Conservation (phyloP, 345 rosid genomes). For the Capsella bursapastoris region DNA sequence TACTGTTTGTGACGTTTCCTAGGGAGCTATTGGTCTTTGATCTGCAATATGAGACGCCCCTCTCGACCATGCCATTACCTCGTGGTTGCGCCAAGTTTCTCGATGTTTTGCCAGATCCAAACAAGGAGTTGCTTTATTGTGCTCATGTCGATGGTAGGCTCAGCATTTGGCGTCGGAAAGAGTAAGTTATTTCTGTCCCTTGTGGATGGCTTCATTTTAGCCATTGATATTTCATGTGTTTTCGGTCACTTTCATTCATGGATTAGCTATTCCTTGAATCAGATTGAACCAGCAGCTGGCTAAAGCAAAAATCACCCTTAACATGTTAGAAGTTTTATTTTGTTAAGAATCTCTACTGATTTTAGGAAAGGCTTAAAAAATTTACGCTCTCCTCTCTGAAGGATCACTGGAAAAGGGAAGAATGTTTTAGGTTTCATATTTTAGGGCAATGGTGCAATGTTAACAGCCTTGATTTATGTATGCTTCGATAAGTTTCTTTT, state of each 20-base stretch:
- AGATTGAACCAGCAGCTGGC: not conserved
- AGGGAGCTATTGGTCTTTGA: constrained; percentile 89
- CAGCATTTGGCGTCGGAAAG: constrained; percentile 92
- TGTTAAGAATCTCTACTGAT: not conserved
- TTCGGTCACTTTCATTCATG: constrained; percentile 14
- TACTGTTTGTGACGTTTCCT: constrained; percentile 80
- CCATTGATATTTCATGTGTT: not conserved
- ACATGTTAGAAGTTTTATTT: constrained; percentile 12
- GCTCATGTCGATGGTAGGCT: constrained; percentile 91
- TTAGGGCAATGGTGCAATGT: constrained; percentile 12
- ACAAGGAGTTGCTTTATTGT: constrained; percentile 76
- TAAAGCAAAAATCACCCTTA: not conserved
- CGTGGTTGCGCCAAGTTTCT: constrained; percentile 86
- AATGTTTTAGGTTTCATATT: not conserved
- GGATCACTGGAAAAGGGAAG: not conserved
- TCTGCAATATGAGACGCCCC: constrained; percentile 76
- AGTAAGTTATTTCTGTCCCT: constrained; percentile 52
- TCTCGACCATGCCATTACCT: constrained; percentile 68
- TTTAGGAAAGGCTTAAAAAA: not conserved
- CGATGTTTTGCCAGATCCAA: constrained; percentile 88
- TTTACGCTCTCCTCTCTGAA: too few relatives aligned
- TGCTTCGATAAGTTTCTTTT: constrained; percentile 18
- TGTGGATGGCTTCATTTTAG: not conserved
- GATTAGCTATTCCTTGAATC: constrained; percentile 11
- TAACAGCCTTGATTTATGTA: constrained; percentile 8